These are phyloP conservation scores for Sclerospora graminicola DNA, from an alignment of 352 stramenopile species.

Conservation along the genomic window DNA sequence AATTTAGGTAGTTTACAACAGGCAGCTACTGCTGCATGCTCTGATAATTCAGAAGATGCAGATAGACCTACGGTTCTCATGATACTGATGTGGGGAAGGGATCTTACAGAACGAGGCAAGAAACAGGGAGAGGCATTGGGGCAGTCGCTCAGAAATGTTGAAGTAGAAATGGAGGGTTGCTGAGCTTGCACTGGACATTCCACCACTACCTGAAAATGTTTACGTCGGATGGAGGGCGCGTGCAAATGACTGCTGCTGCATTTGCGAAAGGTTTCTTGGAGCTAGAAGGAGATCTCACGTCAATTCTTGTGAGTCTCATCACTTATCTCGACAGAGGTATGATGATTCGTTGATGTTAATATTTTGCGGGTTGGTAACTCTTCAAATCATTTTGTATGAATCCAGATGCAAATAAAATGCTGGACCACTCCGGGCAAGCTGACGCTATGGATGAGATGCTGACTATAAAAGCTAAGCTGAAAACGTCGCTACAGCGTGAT, in stretches of 20 bases:
- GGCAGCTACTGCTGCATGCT: conserved; percentile 18
- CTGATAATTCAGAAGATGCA: conserved; percentile 6
- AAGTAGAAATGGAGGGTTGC: conserved; percentile 89
- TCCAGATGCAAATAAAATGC: no score
- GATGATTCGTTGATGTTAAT: conserved; percentile 88
- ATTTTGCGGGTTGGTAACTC: no score
- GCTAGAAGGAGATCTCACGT: no score
- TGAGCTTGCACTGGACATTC: conserved; percentile 98
- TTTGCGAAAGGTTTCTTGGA: conserved; percentile 99
- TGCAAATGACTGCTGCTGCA: conserved; percentile 99
- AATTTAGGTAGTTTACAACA: no score
- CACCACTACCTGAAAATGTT: conserved; percentile 99
- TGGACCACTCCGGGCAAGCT: conserved; percentile 93
- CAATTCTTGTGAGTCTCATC: conserved; percentile 95
- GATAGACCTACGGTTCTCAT: conserved; percentile 90
- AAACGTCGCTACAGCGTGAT: conserved; percentile 90
- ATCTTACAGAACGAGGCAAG: conserved; percentile 96
- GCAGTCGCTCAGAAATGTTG: conserved; percentile 85
- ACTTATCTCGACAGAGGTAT: conserved; percentile 78
- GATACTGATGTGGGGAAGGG: conserved; percentile 99
- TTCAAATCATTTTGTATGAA: no score
- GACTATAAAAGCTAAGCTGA: conserved; percentile 80
- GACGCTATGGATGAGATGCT: conserved; percentile 91
- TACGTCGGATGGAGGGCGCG: conserved; percentile 96
- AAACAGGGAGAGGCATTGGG: conserved; percentile 93